These are phyloP conservation scores for Mycena pura DNA, from an alignment of 768 basidiomycete genomes.

Conservation along the genomic window DNA sequence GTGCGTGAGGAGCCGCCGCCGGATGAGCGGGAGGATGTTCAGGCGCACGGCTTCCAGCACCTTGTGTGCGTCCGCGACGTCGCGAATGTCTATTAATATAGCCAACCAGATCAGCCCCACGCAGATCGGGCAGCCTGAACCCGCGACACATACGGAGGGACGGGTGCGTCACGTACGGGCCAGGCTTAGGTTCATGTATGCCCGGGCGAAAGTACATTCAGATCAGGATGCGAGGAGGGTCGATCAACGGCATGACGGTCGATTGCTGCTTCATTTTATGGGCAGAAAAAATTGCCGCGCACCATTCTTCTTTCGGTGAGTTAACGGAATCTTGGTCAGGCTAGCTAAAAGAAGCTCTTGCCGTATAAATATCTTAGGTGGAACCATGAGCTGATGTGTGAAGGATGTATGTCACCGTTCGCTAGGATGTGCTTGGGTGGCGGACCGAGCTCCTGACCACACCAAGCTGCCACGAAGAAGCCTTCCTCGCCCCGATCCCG, in stretches of 20 bases:
- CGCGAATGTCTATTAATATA: slow-evolving; percentile 71
- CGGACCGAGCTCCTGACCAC: slow-evolving; percentile 20
- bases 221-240: too few relatives aligned
- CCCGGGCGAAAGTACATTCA: slow-evolving; percentile 30
- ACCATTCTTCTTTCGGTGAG: slow-evolving; percentile 48
- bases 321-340: slow-evolving; percentile 42
- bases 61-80: slow-evolving; percentile 80
- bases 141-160: slow-evolving; percentile 50
- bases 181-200: slow-evolving; percentile 28
- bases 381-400: slow-evolving; percentile 24
- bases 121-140: neutral
- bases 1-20: slow-evolving; percentile 68
- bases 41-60: slow-evolving; percentile 79
- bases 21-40: slow-evolving; percentile 73
- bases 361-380: slow-evolving; percentile 23
- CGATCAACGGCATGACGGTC: neutral
- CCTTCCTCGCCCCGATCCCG: slow-evolving; percentile 14
- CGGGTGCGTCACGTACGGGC: slow-evolving; percentile 52
- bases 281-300: slow-evolving; percentile 15
- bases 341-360: slow-evolving; percentile 21
- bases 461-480: slow-evolving; percentile 8
- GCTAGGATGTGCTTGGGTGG: slow-evolving; percentile 9
- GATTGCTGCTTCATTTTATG: too few relatives aligned
- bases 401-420: slow-evolving; percentile 6
- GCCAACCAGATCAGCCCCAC: neutral